A percentile compares a stretch with the other conserved stretches of the same genome.
phyloP scores from a whole-genome alignment of 1,284 basidiomycete genomes.

The Rhodotorula sp. region DNA sequence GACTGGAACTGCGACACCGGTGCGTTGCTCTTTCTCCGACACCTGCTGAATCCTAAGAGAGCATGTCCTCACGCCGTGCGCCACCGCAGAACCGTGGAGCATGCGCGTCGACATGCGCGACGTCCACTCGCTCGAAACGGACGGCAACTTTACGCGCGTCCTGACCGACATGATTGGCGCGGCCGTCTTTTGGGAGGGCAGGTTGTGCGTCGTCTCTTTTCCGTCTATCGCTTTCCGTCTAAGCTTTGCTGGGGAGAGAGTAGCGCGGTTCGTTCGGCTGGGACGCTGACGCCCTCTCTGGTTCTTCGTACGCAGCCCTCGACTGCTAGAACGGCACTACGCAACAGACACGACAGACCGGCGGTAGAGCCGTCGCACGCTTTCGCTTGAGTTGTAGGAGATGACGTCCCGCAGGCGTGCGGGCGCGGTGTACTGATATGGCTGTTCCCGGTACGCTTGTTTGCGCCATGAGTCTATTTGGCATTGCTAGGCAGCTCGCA shows the following conservation, averaged over 20 bases:
- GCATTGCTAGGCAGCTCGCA: no score
- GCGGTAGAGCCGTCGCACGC: neutral
- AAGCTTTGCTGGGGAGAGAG: no score
- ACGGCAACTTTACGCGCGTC: constrained; percentile 28
- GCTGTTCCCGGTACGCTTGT: no score
- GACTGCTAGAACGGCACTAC: constrained; percentile 25
- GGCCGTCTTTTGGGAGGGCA: constrained; percentile 49
- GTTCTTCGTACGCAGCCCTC: constrained; percentile 4
- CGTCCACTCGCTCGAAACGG: constrained; percentile 32
- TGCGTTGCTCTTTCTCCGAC: neutral
- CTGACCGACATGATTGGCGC: constrained; percentile 41
- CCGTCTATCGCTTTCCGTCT: neutral
- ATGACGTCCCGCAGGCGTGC: no score
- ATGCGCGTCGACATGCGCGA: constrained; percentile 33
- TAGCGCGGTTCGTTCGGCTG: no score
- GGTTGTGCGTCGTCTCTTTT: constrained; percentile 19
- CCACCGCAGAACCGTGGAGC: constrained; percentile 16
- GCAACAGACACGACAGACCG: constrained; percentile 18
- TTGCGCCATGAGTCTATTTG: no score
- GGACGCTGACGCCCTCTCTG: neutral
- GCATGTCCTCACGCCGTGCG: neutral
- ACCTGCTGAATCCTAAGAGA: no score
- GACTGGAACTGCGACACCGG: constrained; percentile 42
- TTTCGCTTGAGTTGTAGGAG: no score
- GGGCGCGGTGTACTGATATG: neutral